Base-by-base conservation (phyloP, 495 filamentous ascomycete species). In the Talaromyces liani region DNA sequence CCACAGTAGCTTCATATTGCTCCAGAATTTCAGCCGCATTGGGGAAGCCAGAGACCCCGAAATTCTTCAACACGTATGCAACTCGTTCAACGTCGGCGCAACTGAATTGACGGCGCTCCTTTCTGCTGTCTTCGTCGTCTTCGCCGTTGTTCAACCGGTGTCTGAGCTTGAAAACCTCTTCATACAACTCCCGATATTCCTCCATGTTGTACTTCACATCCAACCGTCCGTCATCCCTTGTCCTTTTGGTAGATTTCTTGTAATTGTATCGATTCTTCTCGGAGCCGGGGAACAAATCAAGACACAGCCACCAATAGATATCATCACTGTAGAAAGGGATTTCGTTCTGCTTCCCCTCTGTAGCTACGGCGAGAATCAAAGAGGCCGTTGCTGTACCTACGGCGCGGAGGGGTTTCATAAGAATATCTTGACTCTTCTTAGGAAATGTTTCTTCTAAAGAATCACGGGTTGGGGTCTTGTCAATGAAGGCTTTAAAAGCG, bases 281-380 rank as follows among this genome's bases (percentile, higher is more conserved):
- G 51, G 62, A 58, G n/a, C 71, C 72, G 6, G 73, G 68, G 55
- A 65, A 74, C 9, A 64, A 64, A n/a, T 65, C 60, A 14, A 70
- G 68, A 70, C 79, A 83, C 14, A 89, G 67, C 87, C 87, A 92
- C 63, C 85, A 78, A 70, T 84, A 92, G 22, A 85, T 76, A 74
- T 92, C 89, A 66, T 93, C 90, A 29, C 87, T 88, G 74, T 90
- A 92, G 72, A 92, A 93, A 1, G 89, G 84, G 10, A 87, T 77
- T 20, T 80, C 73, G 0, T 76, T 68, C 5, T n/a, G 14, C 0
- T 75, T 67, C 3, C 24, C 25, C 0, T 36, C 24, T n/a, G 86
- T 82, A 60, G 80, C 79, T 4, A 87, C 79, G 0, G 87, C 83
- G 2, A 92, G 79, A 2, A 92, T 73, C 25, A 93, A 76, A 2